A percentile compares a stretch with the other conserved stretches of the same genome.
Conservation (phyloP, 106 monocot genomes). For the Dioscorea zingiberensis region DNA sequence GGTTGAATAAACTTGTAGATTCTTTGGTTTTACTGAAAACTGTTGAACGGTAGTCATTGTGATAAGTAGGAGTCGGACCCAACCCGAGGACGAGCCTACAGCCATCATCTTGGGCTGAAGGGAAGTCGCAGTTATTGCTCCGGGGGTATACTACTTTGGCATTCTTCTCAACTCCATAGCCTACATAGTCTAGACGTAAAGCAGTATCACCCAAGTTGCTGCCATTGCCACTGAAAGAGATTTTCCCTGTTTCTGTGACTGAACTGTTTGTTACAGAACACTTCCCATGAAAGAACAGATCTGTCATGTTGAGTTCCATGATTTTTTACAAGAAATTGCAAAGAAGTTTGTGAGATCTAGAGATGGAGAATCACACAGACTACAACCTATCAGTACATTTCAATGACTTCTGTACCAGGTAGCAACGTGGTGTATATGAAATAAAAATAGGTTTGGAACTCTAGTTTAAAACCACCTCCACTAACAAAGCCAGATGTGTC, state of each 20-base stretch:
- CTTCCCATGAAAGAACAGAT: constrained; percentile 38
- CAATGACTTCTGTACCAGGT: no score
- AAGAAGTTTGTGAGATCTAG: no score
- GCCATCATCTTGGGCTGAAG: constrained; percentile 55
- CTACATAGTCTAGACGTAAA: constrained; percentile 25
- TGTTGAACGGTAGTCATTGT: constrained; percentile 14
- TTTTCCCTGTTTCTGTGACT: constrained; percentile 3
- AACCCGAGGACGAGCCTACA: constrained; percentile 83
- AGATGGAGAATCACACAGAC: no score
- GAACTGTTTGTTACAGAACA: not conserved
- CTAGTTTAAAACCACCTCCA: constrained; percentile 39
- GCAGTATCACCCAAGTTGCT: constrained; percentile 18
- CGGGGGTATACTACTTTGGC: not conserved
- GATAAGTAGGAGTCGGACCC: constrained; percentile 74
- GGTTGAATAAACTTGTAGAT: constrained; percentile 19
- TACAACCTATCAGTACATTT: no score
- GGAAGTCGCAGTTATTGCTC: constrained; percentile 1
- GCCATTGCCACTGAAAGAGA: not conserved
- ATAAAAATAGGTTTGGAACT: constrained; percentile 40
- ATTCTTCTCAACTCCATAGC: constrained; percentile 11
- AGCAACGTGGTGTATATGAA: constrained; percentile 18
- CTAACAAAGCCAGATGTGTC: constrained; percentile 94
- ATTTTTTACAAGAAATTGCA: no score
- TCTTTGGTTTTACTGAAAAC: constrained; percentile 18
- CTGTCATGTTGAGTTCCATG: constrained; percentile 68